Base-by-base conservation (phyloP, 108 stramenopile genomes). In the Pseudonitzschia delicatissima region DNA sequence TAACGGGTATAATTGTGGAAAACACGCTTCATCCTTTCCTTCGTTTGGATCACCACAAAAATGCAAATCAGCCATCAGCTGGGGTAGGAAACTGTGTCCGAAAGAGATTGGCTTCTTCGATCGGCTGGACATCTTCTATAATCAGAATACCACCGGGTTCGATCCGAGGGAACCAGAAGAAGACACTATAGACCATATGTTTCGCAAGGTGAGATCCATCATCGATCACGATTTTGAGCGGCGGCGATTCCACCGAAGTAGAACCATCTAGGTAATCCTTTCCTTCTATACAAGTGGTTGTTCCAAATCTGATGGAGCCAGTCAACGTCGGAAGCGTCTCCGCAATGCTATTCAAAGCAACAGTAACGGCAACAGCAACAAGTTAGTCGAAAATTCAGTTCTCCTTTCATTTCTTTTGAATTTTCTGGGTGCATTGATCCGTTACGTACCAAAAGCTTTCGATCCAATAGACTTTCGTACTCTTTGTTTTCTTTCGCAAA, bases 91-190 rank as follows among this genome's bases (percentile, higher is more conserved):
- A 75, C 26, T 83, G 76, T n/a, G 78, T 77, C 27, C 80, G 49
- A 42, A 86, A 82, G 27, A 57, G 33, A 50, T 86, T 73, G 17
- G 82, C 78, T 33, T 67, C 72, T n/a, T 64, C 58, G 20, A 40
- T 39, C 18, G 67, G 67, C 34, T 52, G 67, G 37, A 68, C 23
- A 55, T 82, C 84, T 62, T 86, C 84, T 21, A 86, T 67, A 51
- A 86, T 60, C 40, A 86, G 58, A 20, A 86, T 57, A 5, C 84
- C 84, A 36, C 84, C 57, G 13, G 84, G 84, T 52, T 71, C 73
- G 39, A 86, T 71, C 2, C 79, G 63, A 0, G 81, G 84, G 67
- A 86, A 78, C 84, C 81, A 86, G 67, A 77, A 85, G 45, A 86
- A 82, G 13, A 86, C 45, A 26, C 67, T 45, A 20, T 63, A 37